Evolutionary conservation across 148 eudicot species (phyloP).

Genomic region (Arctostaphylos glauca): DNA sequence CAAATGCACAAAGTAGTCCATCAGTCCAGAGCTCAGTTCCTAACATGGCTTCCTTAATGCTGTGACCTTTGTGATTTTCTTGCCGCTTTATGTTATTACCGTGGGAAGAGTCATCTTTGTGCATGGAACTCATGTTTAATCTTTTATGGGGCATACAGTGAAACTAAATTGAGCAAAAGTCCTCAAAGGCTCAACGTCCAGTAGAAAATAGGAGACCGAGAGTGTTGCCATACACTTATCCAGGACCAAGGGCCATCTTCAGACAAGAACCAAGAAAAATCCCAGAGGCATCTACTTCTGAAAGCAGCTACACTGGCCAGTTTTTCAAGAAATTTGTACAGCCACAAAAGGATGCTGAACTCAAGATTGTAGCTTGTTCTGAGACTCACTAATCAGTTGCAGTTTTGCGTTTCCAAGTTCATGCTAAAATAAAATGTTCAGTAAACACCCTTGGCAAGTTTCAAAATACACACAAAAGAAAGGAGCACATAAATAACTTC

Average conservation of each 20-base stretch:
- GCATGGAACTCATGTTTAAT: conserved; percentile 33
- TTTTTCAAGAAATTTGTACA: not conserved
- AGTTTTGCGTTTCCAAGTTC: not conserved
- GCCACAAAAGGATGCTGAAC: not conserved
- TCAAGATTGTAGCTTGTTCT: not conserved
- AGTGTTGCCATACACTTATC: not conserved
- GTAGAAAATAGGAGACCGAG: not conserved
- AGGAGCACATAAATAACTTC: not conserved
- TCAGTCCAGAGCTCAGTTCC: conserved; percentile 77
- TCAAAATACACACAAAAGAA: not conserved
- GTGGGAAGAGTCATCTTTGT: conserved; percentile 29
- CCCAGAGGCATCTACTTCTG: not conserved
- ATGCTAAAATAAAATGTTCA: not conserved
- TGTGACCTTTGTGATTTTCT: conserved; percentile 38
- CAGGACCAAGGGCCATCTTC: not conserved
- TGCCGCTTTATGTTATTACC: conserved; percentile 31
- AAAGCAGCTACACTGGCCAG: conserved; percentile 2
- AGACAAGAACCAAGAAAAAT: not conserved
- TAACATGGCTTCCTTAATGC: conserved; percentile 44
- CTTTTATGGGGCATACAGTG: conserved; percentile 11
- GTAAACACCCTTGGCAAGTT: not conserved
- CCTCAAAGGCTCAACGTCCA: not conserved
- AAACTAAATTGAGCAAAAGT: not conserved
- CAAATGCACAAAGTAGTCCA: conserved; percentile 93
- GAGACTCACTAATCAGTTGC: conserved; percentile 6